phyloP scores from a whole-genome alignment of 257 asterid species.

The Solanum rostratum region DNA sequence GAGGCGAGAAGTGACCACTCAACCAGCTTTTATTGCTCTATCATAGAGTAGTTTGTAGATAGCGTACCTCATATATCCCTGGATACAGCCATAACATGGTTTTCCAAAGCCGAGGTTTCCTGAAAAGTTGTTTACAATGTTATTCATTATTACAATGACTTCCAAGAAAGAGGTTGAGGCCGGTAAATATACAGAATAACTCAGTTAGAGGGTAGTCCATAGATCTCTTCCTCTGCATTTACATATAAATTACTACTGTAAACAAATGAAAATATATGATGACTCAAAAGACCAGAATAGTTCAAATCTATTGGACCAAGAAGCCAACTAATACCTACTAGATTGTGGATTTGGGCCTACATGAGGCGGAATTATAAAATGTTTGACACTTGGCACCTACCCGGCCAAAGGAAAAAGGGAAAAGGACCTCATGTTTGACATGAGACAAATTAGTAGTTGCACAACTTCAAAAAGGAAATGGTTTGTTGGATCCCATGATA shows the following conservation, averaged over 20 bases:
- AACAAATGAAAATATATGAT: not conserved
- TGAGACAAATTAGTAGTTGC: not conserved
- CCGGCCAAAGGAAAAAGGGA: not conserved
- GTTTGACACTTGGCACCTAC: not conserved
- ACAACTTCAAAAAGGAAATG: not conserved
- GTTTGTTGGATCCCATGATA: not conserved
- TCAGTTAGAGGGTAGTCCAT: not conserved
- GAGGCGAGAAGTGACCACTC: not conserved
- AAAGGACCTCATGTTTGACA: not conserved
- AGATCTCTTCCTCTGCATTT: not conserved
- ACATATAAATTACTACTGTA: not conserved
- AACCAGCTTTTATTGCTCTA: not conserved
- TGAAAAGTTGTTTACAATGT: conserved; percentile 15
- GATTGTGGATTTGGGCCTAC: not conserved
- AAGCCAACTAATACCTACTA: not conserved
- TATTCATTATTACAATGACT: not conserved
- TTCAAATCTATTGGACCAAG: not conserved
- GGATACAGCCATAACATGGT: conserved; percentile 85
- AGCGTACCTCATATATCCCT: conserved; percentile 79
- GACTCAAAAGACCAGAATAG: not conserved
- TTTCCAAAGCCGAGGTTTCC: conserved; percentile 60
- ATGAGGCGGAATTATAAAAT: not conserved
- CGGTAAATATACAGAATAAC: not conserved
- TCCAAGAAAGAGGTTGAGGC: not conserved
- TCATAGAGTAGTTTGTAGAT: not conserved